These are phyloP conservation scores for Porcisia deanei DNA, from an alignment of 208 protist genomes.

Conservation along the genomic window DNA sequence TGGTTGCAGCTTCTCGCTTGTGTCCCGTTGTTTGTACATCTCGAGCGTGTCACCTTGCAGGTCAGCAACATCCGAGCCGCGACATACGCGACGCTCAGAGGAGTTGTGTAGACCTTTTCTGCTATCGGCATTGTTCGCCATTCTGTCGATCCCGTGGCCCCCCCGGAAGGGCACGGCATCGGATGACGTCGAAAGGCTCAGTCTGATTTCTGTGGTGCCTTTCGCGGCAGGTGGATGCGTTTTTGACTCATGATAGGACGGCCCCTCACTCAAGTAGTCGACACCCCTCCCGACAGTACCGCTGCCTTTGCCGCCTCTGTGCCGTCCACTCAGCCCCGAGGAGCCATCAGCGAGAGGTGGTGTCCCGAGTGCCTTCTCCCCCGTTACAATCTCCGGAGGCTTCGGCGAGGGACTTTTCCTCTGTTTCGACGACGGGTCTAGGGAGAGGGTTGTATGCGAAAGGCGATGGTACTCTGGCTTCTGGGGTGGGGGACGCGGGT, in stretches of 20 bases:
- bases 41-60: neutral
- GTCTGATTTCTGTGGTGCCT: neutral
- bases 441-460: neutral
- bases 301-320: neutral
- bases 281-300: neutral
- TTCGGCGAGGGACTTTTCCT: neutral
- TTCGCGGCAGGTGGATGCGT: constrained; percentile 7
- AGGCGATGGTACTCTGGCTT: neutral
- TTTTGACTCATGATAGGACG: constrained; percentile 25
- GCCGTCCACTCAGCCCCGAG: neutral
- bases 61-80: neutral
- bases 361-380: neutral
- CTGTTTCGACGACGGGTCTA: neutral
- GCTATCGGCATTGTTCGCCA: neutral
- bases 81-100: neutral
- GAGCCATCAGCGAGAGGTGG: neutral
- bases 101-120: neutral
- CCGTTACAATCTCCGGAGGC: neutral
- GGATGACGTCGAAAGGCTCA: neutral
- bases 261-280: neutral
- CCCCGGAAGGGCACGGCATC: neutral
- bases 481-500: neutral
- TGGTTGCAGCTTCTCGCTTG: neutral
- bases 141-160: neutral
- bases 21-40: neutral